These are phyloP conservation scores for Xerocomellus chrysenteron DNA, from an alignment of 768 basidiomycete genomes.

Conservation along the genomic window DNA sequence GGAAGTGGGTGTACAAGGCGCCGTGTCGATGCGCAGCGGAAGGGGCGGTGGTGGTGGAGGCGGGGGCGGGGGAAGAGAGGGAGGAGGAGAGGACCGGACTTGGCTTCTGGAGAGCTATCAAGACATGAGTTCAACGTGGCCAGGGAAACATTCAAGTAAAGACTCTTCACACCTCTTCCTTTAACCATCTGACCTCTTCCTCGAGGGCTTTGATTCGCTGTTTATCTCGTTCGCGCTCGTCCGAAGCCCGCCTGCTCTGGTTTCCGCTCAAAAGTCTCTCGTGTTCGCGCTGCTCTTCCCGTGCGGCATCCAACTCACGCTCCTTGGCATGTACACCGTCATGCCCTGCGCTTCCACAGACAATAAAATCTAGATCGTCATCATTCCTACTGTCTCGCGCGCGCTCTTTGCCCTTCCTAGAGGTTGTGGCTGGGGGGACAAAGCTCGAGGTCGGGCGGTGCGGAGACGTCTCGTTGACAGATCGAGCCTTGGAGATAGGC, in stretches of 20 bases:
- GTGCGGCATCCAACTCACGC: constrained; percentile 56
- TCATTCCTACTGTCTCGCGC: constrained; percentile 31
- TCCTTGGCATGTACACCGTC: constrained; percentile 58
- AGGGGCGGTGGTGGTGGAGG: constrained; percentile 34
- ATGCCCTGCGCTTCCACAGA: constrained; percentile 44
- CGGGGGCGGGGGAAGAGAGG: constrained; percentile 34
- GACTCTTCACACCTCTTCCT: constrained; percentile 47
- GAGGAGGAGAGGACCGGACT: constrained; percentile 13
- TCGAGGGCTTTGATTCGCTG: constrained; percentile 63
- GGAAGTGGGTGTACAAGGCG: constrained; percentile 27
- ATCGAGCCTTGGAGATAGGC: constrained; percentile 26
- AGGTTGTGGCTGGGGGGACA: constrained; percentile 3
- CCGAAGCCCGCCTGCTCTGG: constrained; percentile 25
- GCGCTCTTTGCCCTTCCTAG: constrained; percentile 48
- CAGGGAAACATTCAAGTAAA: background rate
- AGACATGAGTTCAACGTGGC: background rate
- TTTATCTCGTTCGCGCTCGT: constrained; percentile 57
- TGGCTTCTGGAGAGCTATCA: constrained; percentile 47
- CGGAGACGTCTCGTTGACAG: constrained; percentile 16
- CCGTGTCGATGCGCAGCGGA: constrained; percentile 32
- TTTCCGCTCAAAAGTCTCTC: constrained; percentile 42
- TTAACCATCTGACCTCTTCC: constrained; percentile 59
- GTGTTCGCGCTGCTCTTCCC: constrained; percentile 49
- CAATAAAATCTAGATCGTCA: constrained; percentile 27
- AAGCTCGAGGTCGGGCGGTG: background rate